Evolutionary conservation across 306 rosid genomes (phyloP).

Genomic region (Cucumis melo): DNA sequence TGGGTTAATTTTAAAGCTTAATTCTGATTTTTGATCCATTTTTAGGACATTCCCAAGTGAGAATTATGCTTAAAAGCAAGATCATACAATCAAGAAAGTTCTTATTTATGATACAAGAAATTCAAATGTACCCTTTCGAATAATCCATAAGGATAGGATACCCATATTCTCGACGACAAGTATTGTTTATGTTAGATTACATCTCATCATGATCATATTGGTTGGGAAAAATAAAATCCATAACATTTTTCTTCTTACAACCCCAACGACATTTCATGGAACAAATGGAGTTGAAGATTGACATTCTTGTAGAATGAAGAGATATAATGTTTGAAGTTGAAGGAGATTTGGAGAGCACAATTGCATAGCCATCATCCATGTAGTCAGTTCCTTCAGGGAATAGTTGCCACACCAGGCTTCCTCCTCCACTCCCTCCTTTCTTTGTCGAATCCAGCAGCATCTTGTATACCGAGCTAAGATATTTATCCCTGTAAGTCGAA

Average conservation of each 20-base stretch:
- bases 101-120: background rate
- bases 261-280: constrained; percentile 66
- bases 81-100: background rate
- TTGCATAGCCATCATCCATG: constrained; percentile 88
- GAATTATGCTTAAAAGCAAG: background rate
- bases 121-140: background rate
- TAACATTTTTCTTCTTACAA: constrained; percentile 45
- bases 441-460: constrained; percentile 42
- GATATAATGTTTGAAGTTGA: constrained; percentile 47
- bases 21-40: too few relatives aligned
- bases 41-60: background rate
- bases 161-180: background rate
- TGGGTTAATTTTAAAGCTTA: too few relatives aligned
- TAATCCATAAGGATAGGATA: background rate
- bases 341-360: constrained; percentile 51
- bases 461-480: constrained; percentile 41
- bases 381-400: constrained; percentile 76
- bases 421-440: constrained; percentile 83
- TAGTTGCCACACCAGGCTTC: constrained; percentile 79
- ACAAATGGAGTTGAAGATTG: constrained; percentile 48
- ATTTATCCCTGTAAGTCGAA: constrained; percentile 44
- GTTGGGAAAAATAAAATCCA: background rate
- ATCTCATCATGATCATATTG: background rate
- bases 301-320: constrained; percentile 48
- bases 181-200: background rate